Evolutionary conservation across 345 rosid genomes (phyloP).

Genomic region (Eucalyptus shirleyi): DNA sequence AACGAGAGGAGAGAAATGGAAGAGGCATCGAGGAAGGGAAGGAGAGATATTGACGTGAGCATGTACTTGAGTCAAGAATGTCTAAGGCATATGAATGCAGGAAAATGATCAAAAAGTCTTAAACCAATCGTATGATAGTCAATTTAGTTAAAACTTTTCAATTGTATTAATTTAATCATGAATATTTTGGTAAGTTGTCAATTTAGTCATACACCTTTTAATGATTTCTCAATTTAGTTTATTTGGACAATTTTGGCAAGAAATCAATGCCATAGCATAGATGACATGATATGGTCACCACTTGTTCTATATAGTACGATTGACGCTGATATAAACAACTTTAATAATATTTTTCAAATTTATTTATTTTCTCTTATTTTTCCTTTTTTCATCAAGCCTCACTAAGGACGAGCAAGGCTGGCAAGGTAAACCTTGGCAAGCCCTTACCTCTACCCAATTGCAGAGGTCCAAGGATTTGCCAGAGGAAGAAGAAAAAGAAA

Average conservation of each 20-base stretch:
- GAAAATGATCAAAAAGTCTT: neutral
- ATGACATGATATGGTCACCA: no score
- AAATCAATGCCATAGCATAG: neutral
- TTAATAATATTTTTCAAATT: no score
- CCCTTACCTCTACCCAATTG: neutral
- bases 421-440: no score
- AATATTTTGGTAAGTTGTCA: no score
- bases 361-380: no score
- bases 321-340: fast-evolving
- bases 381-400: no score
- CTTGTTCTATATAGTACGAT: fast-evolving
- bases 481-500: neutral
- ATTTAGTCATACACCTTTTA: no score
- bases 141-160: neutral
- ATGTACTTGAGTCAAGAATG: neutral
- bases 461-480: fast-evolving
- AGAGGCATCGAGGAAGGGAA: neutral
- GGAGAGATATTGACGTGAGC: neutral
- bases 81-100: no score
- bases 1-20: neutral
- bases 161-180: no score
- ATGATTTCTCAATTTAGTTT: no score
- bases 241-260: fast-evolving
- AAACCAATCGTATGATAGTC: fast-evolving
- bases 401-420: fast-evolving